Conservation (phyloP, 1,284 basidiomycete species). For the Chalciporus sp. region DNA sequence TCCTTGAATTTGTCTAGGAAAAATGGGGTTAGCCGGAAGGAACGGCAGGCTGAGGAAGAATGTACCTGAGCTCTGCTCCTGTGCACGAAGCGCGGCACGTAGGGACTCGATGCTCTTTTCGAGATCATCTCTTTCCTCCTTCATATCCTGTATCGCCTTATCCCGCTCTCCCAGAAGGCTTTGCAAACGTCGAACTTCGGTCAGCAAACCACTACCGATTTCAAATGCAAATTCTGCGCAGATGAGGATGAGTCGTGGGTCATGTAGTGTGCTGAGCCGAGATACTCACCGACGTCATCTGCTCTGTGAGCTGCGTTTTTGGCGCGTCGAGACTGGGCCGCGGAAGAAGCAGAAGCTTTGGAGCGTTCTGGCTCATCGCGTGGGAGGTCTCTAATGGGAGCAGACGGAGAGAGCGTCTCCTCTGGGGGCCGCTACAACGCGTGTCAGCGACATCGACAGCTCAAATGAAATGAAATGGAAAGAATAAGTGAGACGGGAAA, state of each 20-base stretch:
- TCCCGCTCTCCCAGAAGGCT: conserved; percentile 86
- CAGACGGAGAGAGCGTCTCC: conserved; percentile 37
- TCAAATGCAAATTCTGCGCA: conserved; percentile 89
- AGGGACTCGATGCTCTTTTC: conserved; percentile 76
- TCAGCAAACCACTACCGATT: conserved; percentile 88
- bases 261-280: conserved; percentile 4
- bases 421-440: conserved; percentile 44
- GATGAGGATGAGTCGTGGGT: conserved; percentile 19
- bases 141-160: conserved; percentile 84
- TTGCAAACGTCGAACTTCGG: conserved; percentile 87
- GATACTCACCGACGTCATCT: conserved; percentile 73
- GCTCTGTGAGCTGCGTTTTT: conserved; percentile 85
- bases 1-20: conserved; percentile 84
- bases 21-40: conserved; percentile 1
- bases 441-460: conserved; percentile 12
- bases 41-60: conserved; percentile 6
- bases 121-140: conserved; percentile 85
- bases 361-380: conserved; percentile 47
- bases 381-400: conserved; percentile 39
- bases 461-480: neutral
- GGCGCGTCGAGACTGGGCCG: conserved; percentile 78
- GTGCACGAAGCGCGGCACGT: conserved; percentile 66
- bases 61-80: conserved; percentile 79
- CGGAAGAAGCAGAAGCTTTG: conserved; percentile 49
- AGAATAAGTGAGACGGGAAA: conserved; percentile 3